phyloP scores from a whole-genome alignment of 768 basidiomycete genomes.

The Panus rudis region DNA sequence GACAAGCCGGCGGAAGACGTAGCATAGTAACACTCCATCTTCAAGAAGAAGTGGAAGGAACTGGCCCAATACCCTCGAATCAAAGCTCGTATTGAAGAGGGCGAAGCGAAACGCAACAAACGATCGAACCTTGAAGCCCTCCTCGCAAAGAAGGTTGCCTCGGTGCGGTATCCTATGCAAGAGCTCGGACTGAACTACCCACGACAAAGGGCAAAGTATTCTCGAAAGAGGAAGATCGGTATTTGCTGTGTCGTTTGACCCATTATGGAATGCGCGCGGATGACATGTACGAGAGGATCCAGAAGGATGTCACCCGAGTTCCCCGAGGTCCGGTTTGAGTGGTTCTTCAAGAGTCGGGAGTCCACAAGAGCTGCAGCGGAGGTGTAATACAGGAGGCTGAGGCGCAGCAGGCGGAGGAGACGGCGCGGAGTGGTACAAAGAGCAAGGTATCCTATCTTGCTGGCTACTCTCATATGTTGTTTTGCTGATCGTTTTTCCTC shows the following conservation, averaged over 20 bases:
- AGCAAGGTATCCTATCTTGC: constrained; percentile 40
- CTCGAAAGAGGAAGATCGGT: constrained; percentile 94
- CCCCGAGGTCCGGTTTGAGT: constrained; percentile 95
- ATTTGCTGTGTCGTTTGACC: constrained; percentile 82
- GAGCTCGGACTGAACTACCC: constrained; percentile 91
- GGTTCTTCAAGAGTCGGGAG: constrained; percentile 97
- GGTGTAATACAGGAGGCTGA: constrained; percentile 90
- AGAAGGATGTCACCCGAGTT: constrained; percentile 95
- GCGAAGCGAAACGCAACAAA: constrained; percentile 85
- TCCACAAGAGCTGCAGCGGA: constrained; percentile 78
- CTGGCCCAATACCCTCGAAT: constrained; percentile 78
- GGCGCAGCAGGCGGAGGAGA: constrained; percentile 55
- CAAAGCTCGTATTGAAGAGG: constrained; percentile 77
- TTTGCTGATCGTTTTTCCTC: neutral
- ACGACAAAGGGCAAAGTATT: constrained; percentile 96
- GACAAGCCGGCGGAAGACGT: constrained; percentile 80
- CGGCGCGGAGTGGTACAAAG: constrained; percentile 46
- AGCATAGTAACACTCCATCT: constrained; percentile 69
- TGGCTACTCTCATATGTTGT: neutral
- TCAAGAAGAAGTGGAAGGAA: constrained; percentile 86
- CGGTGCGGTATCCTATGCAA: constrained; percentile 89
- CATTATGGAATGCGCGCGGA: constrained; percentile 87
- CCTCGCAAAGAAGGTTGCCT: constrained; percentile 74
- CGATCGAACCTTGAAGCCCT: constrained; percentile 74
- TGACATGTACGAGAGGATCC: constrained; percentile 92